phyloP scores from a whole-genome alignment of 805 yeast species.

The Tetrapisispora nanseiensis region DNA sequence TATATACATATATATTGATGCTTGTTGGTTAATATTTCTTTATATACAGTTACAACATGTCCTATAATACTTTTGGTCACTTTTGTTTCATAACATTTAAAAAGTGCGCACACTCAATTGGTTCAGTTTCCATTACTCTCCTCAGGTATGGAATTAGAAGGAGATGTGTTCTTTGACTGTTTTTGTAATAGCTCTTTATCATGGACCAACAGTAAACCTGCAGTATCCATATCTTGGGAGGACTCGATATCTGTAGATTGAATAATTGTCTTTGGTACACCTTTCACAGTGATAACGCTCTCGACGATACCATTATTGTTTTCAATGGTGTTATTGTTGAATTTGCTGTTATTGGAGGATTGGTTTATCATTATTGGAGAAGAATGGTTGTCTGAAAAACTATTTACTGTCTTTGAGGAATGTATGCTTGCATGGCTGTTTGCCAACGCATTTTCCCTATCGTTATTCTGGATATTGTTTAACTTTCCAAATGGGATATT shows the following conservation, averaged over 20 bases:
- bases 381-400: background rate
- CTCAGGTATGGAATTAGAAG: too few relatives aligned
- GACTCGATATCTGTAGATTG: conserved; percentile 37
- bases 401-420: background rate
- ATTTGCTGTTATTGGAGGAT: conserved; percentile 1
- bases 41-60: too few relatives aligned
- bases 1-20: too few relatives aligned
- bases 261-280: conserved; percentile 77
- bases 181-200: background rate
- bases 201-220: background rate
- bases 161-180: background rate
- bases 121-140: too few relatives aligned
- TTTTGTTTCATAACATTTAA: too few relatives aligned
- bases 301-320: conserved; percentile 50
- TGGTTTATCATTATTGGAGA: background rate
- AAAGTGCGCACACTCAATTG: too few relatives aligned
- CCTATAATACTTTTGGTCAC: too few relatives aligned
- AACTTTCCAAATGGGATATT: conserved; percentile 21
- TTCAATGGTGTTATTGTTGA: conserved; percentile 6
- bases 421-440: background rate
- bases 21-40: too few relatives aligned
- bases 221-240: background rate
- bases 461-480: background rate
- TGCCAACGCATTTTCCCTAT: background rate
- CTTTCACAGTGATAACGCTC: conserved; percentile 72